These are phyloP conservation scores for Salvia hispanica DNA, from an alignment of 257 asterid genomes.

Conservation along the genomic window DNA sequence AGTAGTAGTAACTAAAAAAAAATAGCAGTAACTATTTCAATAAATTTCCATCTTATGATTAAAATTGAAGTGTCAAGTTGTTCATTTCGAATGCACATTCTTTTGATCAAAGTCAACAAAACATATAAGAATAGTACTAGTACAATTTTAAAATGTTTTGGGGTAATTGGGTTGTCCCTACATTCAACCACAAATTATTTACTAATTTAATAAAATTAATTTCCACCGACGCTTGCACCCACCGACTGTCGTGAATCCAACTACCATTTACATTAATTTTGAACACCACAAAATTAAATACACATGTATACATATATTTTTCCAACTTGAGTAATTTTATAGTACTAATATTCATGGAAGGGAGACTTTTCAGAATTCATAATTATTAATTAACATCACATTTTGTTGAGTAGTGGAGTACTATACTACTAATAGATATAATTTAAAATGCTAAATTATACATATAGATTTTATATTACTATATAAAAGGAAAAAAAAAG, in stretches of 20 bases:
- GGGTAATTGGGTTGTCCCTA: conserved; percentile 1
- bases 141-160: neutral
- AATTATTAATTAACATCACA: no score
- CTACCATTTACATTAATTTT: conserved; percentile 14
- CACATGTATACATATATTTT: neutral
- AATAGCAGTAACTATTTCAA: no score
- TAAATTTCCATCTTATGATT: neutral
- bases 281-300: neutral
- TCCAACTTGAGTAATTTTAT: neutral
- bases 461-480: no score
- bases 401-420: no score
- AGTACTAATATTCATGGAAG: neutral
- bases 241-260: conserved; percentile 9
- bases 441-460: no score
- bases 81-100: neutral
- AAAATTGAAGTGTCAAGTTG: neutral
- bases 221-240: conserved; percentile 37
- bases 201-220: conserved; percentile 7
- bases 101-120: no score
- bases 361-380: no score
- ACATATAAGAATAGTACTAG: no score
- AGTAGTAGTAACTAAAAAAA: no score
- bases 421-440: no score
- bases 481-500: no score
- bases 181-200: conserved; percentile 6